A percentile compares a stretch with the other conserved stretches of the same genome.
These are phyloP conservation scores for Mallotus repandus DNA, from an alignment of 441 rosid genomes.

Conservation along the genomic window DNA sequence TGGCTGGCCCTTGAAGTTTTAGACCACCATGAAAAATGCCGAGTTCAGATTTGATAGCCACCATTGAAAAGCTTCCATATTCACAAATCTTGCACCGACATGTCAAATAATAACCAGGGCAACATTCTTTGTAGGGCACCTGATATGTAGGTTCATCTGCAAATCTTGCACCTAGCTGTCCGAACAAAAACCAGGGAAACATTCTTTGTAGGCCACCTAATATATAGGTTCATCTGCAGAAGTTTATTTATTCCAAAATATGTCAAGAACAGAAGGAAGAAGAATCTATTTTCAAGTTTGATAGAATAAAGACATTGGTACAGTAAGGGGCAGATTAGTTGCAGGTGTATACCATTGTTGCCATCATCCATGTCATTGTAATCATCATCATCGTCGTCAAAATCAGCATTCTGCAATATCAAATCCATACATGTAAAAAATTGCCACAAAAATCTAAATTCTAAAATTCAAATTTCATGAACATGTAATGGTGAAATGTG, in stretches of 20 bases:
- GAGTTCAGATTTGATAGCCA: no score
- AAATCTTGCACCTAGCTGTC: constrained; percentile 2
- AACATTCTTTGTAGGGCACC: no score
- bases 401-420: constrained; percentile 37
- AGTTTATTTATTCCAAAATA: neutral
- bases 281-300: neutral
- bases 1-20: no score
- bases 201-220: neutral
- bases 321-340: neutral
- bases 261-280: neutral
- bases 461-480: no score
- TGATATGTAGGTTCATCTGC: constrained; percentile 5
- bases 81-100: no score
- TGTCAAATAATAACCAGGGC: no score
- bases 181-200: neutral
- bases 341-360: constrained; percentile 26
- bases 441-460: neutral
- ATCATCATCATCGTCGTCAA: constrained; percentile 46
- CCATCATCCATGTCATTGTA: constrained; percentile 32
- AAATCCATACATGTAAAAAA: neutral
- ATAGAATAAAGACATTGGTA: neutral
- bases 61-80: no score
- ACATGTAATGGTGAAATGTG: no score
- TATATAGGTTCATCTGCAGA: constrained; percentile 21
- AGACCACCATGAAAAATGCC: no score